These are phyloP conservation scores for Nakaseomyces delphensis DNA, from an alignment of 1,139 yeast genomes.

Conservation along the genomic window DNA sequence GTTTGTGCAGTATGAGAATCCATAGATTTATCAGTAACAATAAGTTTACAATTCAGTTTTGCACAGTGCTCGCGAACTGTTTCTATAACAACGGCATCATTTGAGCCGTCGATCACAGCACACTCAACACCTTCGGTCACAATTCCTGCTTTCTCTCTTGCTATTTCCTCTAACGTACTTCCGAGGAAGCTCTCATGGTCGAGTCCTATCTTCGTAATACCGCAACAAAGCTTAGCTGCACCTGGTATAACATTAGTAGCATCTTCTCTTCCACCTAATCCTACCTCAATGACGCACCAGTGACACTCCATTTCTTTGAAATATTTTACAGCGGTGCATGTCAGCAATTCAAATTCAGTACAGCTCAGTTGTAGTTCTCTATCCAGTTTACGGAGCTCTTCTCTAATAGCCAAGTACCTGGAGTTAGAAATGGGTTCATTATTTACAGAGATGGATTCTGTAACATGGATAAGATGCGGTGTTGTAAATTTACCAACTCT, in stretches of 20 bases:
- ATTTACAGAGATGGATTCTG: conserved; percentile 68
- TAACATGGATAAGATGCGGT: conserved; percentile 66
- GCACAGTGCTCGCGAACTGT: conserved; percentile 32
- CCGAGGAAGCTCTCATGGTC: conserved; percentile 82
- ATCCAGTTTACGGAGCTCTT: conserved; percentile 31
- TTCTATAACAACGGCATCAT: conserved; percentile 42
- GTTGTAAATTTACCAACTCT: conserved; percentile 75
- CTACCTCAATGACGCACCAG: conserved; percentile 79
- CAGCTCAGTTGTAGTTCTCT: conserved; percentile 43
- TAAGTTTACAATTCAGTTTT: conserved; percentile 20
- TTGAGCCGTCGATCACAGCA: conserved; percentile 66
- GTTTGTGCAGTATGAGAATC: conserved; percentile 16
- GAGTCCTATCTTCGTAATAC: conserved; percentile 72
- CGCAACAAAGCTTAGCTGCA: conserved; percentile 47
- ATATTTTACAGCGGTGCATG: conserved; percentile 74
- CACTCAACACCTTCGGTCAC: conserved; percentile 48
- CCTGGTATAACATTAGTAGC: conserved; percentile 65
- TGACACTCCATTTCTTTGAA: conserved; percentile 54
- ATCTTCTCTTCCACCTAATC: conserved; percentile 80
- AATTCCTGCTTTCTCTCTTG: conserved; percentile 77
- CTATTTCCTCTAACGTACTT: conserved; percentile 50
- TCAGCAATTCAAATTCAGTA: conserved; percentile 77
- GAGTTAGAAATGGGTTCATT: conserved; percentile 44
- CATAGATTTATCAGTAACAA: conserved; percentile 26
- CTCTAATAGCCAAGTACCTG: conserved; percentile 41